These are phyloP conservation scores for Puccinia hordei DNA, from an alignment of 1,284 basidiomycete genomes.

Conservation along the genomic window DNA sequence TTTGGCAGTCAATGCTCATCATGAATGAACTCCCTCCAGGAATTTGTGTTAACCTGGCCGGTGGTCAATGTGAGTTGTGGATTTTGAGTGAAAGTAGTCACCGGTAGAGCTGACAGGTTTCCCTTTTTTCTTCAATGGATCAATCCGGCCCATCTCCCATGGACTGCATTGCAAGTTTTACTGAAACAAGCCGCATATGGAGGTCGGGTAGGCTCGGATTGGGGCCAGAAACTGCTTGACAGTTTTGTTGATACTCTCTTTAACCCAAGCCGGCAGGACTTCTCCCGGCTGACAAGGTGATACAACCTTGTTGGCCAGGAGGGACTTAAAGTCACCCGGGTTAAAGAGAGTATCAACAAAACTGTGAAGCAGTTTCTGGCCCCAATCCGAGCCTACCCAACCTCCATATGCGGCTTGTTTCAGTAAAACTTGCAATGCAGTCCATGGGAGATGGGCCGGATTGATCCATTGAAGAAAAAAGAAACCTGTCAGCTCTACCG, in stretches of 20 bases:
- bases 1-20: constrained; percentile 87
- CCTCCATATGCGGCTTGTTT: constrained; percentile 95
- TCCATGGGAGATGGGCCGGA: constrained; percentile 86
- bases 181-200: constrained; percentile 95
- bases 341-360: constrained; percentile 89
- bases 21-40: constrained; percentile 98
- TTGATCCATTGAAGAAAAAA: constrained; percentile 60
- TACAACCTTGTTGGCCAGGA: too few relatives aligned
- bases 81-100: background rate
- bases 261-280: constrained; percentile 71
- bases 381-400: constrained; percentile 83
- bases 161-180: constrained; percentile 84
- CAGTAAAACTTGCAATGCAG: constrained; percentile 81
- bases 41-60: constrained; percentile 87
- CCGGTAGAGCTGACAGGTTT: background rate
- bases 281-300: too few relatives aligned
- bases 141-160: constrained; percentile 84
- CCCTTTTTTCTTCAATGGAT: background rate
- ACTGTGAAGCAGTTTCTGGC: constrained; percentile 83
- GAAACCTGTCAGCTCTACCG: background rate
- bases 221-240: constrained; percentile 85
- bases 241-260: constrained; percentile 88
- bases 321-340: too few relatives aligned
- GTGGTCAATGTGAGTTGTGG: constrained; percentile 70
- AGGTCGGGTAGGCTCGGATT: constrained; percentile 83